Base-by-base conservation (phyloP, 2,329 filamentous ascomycete species). In the Purpureocillium takamizusanense region DNA sequence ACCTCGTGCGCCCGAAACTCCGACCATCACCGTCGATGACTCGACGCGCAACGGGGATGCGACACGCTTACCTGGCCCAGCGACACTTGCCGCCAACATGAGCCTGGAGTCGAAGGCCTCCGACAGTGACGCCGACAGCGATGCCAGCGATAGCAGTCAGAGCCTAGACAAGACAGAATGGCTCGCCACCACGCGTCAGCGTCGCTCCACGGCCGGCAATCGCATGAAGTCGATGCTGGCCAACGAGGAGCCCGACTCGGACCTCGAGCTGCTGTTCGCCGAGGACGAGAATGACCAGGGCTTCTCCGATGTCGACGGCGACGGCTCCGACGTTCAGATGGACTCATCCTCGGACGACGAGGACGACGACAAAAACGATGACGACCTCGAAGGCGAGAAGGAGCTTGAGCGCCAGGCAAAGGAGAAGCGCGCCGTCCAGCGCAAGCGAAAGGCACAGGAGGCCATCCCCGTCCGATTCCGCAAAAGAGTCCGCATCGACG, bases 301-400 rank as follows among this genome's bases (percentile, higher is more conserved):
- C 44, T 82, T 89, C 61, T 79, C 77, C 38, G 83, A 88, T 51
- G 76, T 72, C 7, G 81, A 77, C 33, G 73, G 72, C 10, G 74
- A 75, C 38, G 76, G 67, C 3, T 86, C 83, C 2, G 90, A 95
- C 55, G 80, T 86, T 48, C 81, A 86, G 34, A 82, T 95, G 67
- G 87, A 94, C 52, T 89, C 84, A 12, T 94, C 86, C 0, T 86
- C 80, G 0, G 84, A 86, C 46, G 83, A 88, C 34, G 86, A 92
- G 35, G 87, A 94, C 43, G 82, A 87, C 41, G 83, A 86, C 46
- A 83, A 87, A 35, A 86, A 92, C 35, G 86, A 94, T 21, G 73
- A 92, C 47, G 86, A 94, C 31, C 60, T 92, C 4, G 85, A 86
- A 40, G 92, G 92, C 27, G 92, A 98, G 63, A 83, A 81, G 51